Conservation (phyloP, 306 rosid genomes). For the Castanea mollissima region DNA sequence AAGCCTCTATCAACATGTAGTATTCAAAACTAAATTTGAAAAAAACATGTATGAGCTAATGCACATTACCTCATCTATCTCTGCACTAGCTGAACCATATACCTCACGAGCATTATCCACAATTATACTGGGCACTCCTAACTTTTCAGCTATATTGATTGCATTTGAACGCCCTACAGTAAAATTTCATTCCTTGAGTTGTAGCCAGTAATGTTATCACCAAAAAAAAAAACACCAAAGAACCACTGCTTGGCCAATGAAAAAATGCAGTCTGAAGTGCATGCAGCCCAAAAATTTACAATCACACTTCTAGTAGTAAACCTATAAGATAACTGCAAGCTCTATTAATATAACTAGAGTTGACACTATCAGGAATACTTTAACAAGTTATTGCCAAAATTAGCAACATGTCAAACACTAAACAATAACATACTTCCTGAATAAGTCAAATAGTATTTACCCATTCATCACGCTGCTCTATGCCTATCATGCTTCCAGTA, state of each 20-base stretch:
- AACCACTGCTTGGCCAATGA: neutral
- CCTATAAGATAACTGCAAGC: neutral
- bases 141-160: constrained; percentile 84
- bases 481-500: neutral
- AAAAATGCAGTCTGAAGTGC: neutral
- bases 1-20: neutral
- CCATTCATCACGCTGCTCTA: neutral
- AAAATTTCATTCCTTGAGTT: constrained; percentile 16
- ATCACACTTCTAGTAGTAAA: neutral
- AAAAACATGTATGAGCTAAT: neutral
- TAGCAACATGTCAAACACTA: neutral
- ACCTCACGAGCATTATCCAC: constrained; percentile 67
- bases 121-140: constrained; percentile 68
- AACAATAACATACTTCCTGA: neutral
- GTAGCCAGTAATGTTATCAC: neutral
- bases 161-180: constrained; percentile 90
- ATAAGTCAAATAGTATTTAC: neutral
- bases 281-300: neutral
- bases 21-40: neutral
- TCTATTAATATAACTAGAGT: neutral
- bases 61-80: constrained; percentile 82
- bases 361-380: too few species aligned
- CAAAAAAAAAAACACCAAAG: constrained; percentile 12
- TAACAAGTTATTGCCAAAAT: neutral
- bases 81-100: constrained; percentile 91